Conservation (phyloP, 2,329 filamentous ascomycete species). For the Erysiphe pulchra region DNA sequence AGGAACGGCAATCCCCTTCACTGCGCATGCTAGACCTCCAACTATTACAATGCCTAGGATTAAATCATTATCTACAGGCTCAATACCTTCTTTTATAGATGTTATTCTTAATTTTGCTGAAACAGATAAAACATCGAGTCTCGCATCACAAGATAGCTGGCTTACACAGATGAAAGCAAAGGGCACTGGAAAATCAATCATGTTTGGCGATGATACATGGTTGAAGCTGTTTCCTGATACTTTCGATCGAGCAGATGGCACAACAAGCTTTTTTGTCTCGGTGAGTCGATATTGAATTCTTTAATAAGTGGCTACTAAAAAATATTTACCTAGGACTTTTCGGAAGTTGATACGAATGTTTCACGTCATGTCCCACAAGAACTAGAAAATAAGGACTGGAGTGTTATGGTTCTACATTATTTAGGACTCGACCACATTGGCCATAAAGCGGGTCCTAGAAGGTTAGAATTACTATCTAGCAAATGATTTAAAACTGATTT, state of each 20-base stretch:
- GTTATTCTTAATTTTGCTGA: slow-evolving; percentile 93
- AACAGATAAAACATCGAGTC: slow-evolving; percentile 67
- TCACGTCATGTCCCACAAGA: slow-evolving; percentile 68
- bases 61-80: slow-evolving; percentile 92
- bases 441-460: slow-evolving; percentile 75
- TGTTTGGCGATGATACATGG: slow-evolving; percentile 98
- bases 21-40: slow-evolving; percentile 82
- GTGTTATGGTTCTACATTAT: slow-evolving; percentile 83
- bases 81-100: slow-evolving; percentile 93
- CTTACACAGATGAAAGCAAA: slow-evolving; percentile 70
- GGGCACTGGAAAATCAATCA: slow-evolving; percentile 47
- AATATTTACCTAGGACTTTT: slow-evolving; percentile 47
- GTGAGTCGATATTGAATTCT: slow-evolving; percentile 25
- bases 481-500: slow-evolving; percentile 4
- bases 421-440: slow-evolving; percentile 92
- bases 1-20: slow-evolving; percentile 73
- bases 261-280: slow-evolving; percentile 93
- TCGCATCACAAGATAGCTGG: slow-evolving; percentile 85
- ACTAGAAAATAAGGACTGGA: slow-evolving; percentile 59
- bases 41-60: slow-evolving; percentile 96
- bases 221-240: slow-evolving; percentile 79
- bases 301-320: slow-evolving; percentile 9
- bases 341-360: slow-evolving; percentile 92
- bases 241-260: slow-evolving; percentile 73
- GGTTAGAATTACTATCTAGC: slow-evolving; percentile 19